These are phyloP conservation scores for Pseudocercospora ulei DNA, from an alignment of 2,329 filamentous ascomycete species.

Conservation along the genomic window DNA sequence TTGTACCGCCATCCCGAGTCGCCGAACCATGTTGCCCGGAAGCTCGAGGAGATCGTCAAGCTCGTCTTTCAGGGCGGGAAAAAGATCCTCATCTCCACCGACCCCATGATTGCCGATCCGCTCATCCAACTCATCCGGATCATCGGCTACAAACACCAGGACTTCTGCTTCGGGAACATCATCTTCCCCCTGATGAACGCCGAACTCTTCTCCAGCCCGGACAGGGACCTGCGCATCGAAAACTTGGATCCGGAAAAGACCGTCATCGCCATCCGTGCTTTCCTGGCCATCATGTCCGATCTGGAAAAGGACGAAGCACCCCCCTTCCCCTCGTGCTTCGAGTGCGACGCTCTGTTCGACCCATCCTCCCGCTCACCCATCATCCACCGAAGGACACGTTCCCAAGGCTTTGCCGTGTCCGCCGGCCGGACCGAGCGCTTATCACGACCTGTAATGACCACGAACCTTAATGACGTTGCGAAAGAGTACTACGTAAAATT, in stretches of 20 bases:
- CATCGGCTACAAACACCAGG: slow-evolving; percentile 85
- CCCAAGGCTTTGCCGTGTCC: slow-evolving; percentile 34
- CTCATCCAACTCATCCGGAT: slow-evolving; percentile 89
- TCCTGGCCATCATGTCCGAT: slow-evolving; percentile 85
- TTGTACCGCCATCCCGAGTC: slow-evolving; percentile 69
- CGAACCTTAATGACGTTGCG: slow-evolving; percentile 60
- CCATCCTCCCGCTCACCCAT: slow-evolving; percentile 34
- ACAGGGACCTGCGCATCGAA: slow-evolving; percentile 72
- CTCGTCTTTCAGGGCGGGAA: slow-evolving; percentile 73
- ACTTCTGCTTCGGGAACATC: slow-evolving; percentile 82
- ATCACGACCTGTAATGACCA: slow-evolving; percentile 53
- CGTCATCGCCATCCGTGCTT: slow-evolving; percentile 92
- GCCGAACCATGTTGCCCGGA: slow-evolving; percentile 57
- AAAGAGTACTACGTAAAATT: slow-evolving; percentile 83
- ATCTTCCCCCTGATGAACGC: slow-evolving; percentile 95
- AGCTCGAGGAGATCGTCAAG: slow-evolving; percentile 80
- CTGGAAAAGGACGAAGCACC: slow-evolving; percentile 77
- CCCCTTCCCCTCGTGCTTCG: slow-evolving; percentile 65
- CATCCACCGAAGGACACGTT: slow-evolving; percentile 32
- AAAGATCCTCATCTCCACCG: slow-evolving; percentile 70
- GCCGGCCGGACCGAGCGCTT: slow-evolving; percentile 53
- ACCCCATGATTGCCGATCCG: slow-evolving; percentile 74
- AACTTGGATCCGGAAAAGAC: slow-evolving; percentile 92
- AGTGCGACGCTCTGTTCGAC: slow-evolving; percentile 40
- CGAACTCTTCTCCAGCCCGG: slow-evolving; percentile 58